phyloP scores from a whole-genome alignment of 768 basidiomycete genomes.

The Termitomyces sp. region DNA sequence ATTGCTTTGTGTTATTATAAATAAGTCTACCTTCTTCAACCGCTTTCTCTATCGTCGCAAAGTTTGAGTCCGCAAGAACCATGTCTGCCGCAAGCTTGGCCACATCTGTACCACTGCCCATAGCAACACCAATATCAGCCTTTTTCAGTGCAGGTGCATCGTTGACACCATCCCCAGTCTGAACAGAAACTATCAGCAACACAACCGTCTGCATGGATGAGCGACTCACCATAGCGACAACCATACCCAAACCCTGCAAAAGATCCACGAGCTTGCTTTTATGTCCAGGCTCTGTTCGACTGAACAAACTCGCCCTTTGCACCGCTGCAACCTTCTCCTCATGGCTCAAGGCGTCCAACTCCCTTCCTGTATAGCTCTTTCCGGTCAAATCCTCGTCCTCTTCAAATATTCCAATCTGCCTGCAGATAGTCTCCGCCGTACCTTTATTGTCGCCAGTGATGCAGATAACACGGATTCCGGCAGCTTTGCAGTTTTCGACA shows the following conservation, averaged over 20 bases:
- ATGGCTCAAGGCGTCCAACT: slow-evolving; percentile 76
- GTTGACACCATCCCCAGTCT: slow-evolving; percentile 98
- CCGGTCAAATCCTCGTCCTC: slow-evolving; percentile 85
- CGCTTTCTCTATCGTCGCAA: slow-evolving; percentile 93
- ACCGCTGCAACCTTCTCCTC: slow-evolving; percentile 86
- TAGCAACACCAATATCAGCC: slow-evolving; percentile 97
- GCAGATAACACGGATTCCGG: slow-evolving; percentile 93
- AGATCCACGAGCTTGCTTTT: slow-evolving; percentile 94
- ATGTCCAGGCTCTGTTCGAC: slow-evolving; percentile 90
- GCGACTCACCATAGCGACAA: slow-evolving; percentile 83
- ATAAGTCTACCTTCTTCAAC: slow-evolving; percentile 97
- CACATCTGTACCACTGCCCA: slow-evolving; percentile 99
- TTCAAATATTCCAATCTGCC: slow-evolving; percentile 91
- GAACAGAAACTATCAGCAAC: slow-evolving; percentile 2
- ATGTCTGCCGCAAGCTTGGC: slow-evolving; percentile 98
- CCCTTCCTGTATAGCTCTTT: slow-evolving; percentile 93
- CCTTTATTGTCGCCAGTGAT: slow-evolving; percentile 98
- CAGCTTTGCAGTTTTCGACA: slow-evolving; percentile 84
- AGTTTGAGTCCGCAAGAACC: slow-evolving; percentile 97
- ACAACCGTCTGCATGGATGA: background rate
- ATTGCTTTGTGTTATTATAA: slow-evolving; percentile 99
- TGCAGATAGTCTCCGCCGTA: slow-evolving; percentile 95
- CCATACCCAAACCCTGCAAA: slow-evolving; percentile 84
- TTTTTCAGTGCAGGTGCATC: slow-evolving; percentile 96
- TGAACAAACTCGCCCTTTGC: slow-evolving; percentile 84